These are phyloP conservation scores for Bocquillonia castaneifolia DNA, from an alignment of 441 rosid genomes.

Conservation along the genomic window DNA sequence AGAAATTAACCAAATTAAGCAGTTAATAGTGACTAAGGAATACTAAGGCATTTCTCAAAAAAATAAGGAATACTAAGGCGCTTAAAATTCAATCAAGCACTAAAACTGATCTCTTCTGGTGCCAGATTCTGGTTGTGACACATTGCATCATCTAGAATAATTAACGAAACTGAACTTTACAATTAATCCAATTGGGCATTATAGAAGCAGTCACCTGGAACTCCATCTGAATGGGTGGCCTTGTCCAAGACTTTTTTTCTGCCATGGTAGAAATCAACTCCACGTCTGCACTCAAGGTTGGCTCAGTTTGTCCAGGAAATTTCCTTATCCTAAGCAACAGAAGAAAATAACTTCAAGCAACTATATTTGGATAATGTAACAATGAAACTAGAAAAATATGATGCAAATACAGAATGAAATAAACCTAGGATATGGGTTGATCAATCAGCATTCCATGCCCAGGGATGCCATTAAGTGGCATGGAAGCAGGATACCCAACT, in stretches of 20 bases:
- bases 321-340: slow-evolving; percentile 68
- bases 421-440: neutral
- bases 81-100: neutral
- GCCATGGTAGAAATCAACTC: slow-evolving; percentile 92
- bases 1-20: neutral
- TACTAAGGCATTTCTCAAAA: too few relatives aligned
- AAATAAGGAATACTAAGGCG: too few relatives aligned
- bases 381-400: slow-evolving; percentile 2
- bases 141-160: neutral
- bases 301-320: slow-evolving; percentile 97
- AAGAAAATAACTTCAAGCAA: slow-evolving; percentile 15
- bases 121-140: neutral
- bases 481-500: neutral
- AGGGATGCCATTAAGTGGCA: neutral
- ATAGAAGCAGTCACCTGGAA: slow-evolving; percentile 58
- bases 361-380: neutral
- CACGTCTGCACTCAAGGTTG: slow-evolving; percentile 94
- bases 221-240: slow-evolving; percentile 99
- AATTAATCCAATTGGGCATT: neutral
- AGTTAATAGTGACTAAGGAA: neutral
- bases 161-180: neutral
- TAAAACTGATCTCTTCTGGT: neutral
- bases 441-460: neutral
- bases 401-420: neutral
- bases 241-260: slow-evolving; percentile 94